Conservation (phyloP, 2,329 filamentous ascomycete species). For the Trichoderma breve region DNA sequence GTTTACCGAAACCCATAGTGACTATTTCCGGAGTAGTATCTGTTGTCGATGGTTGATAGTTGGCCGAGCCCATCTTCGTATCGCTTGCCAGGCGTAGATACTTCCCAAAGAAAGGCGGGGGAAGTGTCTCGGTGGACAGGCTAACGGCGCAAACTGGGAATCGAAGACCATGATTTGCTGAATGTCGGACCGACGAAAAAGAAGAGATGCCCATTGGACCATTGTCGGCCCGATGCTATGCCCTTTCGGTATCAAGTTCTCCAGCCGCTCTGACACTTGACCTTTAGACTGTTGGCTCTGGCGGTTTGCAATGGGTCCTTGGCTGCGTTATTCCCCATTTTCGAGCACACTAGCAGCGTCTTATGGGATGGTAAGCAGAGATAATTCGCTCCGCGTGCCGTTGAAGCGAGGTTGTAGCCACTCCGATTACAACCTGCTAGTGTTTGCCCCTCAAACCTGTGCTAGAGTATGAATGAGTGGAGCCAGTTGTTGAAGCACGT, state of each 20-base stretch:
- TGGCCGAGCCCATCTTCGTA: background rate
- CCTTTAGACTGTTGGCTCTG: background rate
- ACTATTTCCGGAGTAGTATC: background rate
- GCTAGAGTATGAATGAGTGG: background rate
- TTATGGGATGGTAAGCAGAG: background rate
- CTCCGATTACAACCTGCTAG: background rate
- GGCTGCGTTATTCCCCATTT: background rate
- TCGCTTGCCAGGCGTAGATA: background rate
- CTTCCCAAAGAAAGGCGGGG: background rate
- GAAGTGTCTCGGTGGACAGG: background rate
- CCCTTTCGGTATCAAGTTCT: background rate
- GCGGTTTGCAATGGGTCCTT: background rate
- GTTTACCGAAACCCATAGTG: background rate
- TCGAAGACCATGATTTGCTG: background rate
- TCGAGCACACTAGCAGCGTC: background rate
- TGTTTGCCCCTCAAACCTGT: background rate
- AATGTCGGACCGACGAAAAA: conserved; percentile 15
- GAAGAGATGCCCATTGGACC: background rate
- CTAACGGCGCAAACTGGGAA: background rate
- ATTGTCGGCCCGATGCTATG: conserved; percentile 10
- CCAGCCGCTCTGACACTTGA: background rate
- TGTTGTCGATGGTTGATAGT: background rate
- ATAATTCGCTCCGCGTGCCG: background rate
- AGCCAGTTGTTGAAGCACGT: background rate
- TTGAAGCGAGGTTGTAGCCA: background rate